These are phyloP conservation scores for Pythium vanterpoolii DNA, from an alignment of 352 stramenopile species.

Conservation along the genomic window DNA sequence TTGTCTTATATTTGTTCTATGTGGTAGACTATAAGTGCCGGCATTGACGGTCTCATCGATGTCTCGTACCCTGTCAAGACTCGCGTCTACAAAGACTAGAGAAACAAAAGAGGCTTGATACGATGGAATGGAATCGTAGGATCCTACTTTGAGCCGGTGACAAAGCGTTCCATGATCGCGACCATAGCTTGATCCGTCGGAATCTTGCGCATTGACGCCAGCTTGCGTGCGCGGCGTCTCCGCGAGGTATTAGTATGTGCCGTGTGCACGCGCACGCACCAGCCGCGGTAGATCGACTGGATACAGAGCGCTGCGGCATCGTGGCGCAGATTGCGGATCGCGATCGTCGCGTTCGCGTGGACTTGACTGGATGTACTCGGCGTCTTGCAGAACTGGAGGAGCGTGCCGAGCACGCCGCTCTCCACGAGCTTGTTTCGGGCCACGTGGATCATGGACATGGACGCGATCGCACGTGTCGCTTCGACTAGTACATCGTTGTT, in stretches of 20 bases:
- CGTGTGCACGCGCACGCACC: conserved; percentile 44
- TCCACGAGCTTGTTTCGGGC: conserved; percentile 55
- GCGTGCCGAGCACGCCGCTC: conserved; percentile 49
- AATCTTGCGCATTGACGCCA: conserved; percentile 32
- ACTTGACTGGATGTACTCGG: conserved; percentile 37
- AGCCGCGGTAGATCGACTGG: conserved; percentile 65
- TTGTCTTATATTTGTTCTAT: neutral
- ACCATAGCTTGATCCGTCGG: conserved; percentile 22
- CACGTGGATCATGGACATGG: conserved; percentile 61
- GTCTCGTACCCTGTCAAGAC: conserved; percentile 62
- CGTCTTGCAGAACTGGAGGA: conserved; percentile 55
- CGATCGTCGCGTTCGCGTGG: conserved; percentile 34
- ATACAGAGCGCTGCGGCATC: conserved; percentile 71
- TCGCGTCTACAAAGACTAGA: conserved; percentile 51
- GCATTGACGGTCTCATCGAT: conserved; percentile 68
- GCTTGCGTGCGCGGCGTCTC: conserved; percentile 25
- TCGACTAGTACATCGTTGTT: conserved; percentile 55
- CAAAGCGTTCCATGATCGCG: conserved; percentile 30
- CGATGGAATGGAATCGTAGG: neutral
- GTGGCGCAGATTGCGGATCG: conserved; percentile 64
- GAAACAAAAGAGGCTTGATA: neutral
- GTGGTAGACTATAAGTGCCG: conserved; percentile 58
- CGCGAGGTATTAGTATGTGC: conserved; percentile 26
- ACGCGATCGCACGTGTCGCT: conserved; percentile 51
- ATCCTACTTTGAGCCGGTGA: neutral